These are phyloP conservation scores for Trametes sp. DNA, from an alignment of 1,284 basidiomycete species.

Conservation along the genomic window DNA sequence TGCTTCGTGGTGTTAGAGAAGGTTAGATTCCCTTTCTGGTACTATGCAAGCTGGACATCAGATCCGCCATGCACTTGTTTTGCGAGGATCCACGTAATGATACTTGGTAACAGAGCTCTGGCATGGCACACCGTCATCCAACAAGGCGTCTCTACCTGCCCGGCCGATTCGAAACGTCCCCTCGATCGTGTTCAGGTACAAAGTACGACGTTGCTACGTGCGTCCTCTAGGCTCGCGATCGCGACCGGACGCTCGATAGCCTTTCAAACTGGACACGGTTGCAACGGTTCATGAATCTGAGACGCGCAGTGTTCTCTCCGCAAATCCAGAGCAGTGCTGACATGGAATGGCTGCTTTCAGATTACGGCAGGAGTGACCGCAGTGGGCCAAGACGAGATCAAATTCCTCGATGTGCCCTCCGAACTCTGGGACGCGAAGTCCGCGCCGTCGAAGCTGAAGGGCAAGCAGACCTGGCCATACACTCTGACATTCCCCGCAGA, in stretches of 20 bases:
- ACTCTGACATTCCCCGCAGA: constrained; percentile 43
- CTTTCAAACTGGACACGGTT: background rate
- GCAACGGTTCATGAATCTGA: background rate
- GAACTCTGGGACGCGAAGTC: constrained; percentile 39
- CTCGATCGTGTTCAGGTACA: background rate
- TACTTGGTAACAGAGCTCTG: background rate
- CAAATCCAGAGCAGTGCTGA: background rate
- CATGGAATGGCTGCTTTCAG: constrained; percentile 22
- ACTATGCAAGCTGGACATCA: background rate
- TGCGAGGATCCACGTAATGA: background rate
- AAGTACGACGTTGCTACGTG: background rate
- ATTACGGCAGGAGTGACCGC: constrained; percentile 42
- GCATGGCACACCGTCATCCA: too few relatives aligned
- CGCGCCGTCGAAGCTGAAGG: constrained; percentile 34
- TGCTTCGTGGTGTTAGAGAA: background rate
- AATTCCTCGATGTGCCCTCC: constrained; percentile 40
- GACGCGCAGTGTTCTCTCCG: background rate
- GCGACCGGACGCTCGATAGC: background rate
- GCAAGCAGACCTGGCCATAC: constrained; percentile 42
- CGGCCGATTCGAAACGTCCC: background rate
- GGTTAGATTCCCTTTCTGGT: background rate
- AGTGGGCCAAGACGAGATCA: constrained; percentile 47
- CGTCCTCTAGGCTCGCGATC: background rate
- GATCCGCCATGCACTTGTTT: background rate
- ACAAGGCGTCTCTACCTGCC: too few relatives aligned